Conservation (phyloP, 768 basidiomycete genomes). For the Lyophyllum decastes region DNA sequence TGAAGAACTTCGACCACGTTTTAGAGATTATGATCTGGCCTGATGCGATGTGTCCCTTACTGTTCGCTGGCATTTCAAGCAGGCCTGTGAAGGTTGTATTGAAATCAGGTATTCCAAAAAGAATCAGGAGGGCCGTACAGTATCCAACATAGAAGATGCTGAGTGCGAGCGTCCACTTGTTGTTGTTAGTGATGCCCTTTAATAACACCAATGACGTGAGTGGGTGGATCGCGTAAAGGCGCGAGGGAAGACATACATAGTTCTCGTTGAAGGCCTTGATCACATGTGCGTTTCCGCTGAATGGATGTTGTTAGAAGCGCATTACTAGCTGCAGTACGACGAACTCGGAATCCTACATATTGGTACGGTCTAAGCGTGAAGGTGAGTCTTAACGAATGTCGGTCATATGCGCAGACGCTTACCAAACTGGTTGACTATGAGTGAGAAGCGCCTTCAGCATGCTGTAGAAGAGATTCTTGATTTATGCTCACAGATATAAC, state of each 20-base stretch:
- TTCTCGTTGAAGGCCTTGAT: constrained; percentile 52
- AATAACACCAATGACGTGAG: not conserved
- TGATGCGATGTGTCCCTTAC: constrained; percentile 23
- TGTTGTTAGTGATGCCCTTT: constrained; percentile 52
- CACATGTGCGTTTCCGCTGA: constrained; percentile 58
- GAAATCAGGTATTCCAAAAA: not conserved
- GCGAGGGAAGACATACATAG: constrained; percentile 36
- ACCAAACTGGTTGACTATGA: constrained; percentile 50
- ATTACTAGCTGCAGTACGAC: not conserved
- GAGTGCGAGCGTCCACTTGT: constrained; percentile 56
- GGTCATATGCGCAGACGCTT: constrained; percentile 8
- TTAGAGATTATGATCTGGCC: not conserved
- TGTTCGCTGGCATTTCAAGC: constrained; percentile 59
- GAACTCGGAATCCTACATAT: constrained; percentile 41
- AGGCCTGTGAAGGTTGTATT: constrained; percentile 30
- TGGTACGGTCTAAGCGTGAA: constrained; percentile 47
- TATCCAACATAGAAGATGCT: constrained; percentile 65
- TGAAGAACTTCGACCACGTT: constrained; percentile 42
- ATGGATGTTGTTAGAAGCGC: not conserved
- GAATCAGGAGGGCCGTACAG: constrained; percentile 32
- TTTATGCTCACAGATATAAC: constrained; percentile 48
- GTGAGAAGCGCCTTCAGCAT: constrained; percentile 21
- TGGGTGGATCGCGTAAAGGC: not conserved
- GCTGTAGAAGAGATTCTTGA: not conserved
- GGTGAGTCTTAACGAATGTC: not conserved